These are phyloP conservation scores for Penicillium sp. DNA, from an alignment of 2,329 filamentous ascomycete species.

Conservation along the genomic window DNA sequence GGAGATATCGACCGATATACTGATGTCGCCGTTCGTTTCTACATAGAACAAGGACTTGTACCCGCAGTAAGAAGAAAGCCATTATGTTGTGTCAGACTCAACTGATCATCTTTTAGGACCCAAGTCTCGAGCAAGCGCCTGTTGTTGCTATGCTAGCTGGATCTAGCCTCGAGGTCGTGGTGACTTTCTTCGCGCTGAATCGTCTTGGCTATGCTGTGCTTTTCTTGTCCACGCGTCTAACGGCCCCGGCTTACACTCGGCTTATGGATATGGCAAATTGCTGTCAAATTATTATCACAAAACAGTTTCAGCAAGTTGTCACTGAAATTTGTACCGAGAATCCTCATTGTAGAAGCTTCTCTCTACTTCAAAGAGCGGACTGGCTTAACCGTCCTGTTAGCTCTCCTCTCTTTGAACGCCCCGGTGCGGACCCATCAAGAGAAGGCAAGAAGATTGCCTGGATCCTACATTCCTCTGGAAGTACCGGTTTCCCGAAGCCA, in stretches of 20 bases:
- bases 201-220: slow-evolving; percentile 57
- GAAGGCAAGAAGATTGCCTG: slow-evolving; percentile 39
- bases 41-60: slow-evolving; percentile 16
- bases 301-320: slow-evolving; percentile 22
- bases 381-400: slow-evolving; percentile 19
- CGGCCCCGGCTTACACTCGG: slow-evolving; percentile 50
- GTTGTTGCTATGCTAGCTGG: slow-evolving; percentile 54
- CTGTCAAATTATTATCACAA: slow-evolving; percentile 21
- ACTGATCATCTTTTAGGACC: slow-evolving; percentile 11
- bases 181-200: slow-evolving; percentile 55
- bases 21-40: slow-evolving; percentile 21
- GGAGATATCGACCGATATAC: slow-evolving; percentile 22
- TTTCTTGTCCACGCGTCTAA: slow-evolving; percentile 55
- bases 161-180: slow-evolving; percentile 56
- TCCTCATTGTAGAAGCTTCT: slow-evolving; percentile 22
- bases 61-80: slow-evolving; percentile 13
- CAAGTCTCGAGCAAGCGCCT: slow-evolving; percentile 31
- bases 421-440: slow-evolving; percentile 18
- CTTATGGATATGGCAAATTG: slow-evolving; percentile 46
- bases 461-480: slow-evolving; percentile 54
- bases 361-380: slow-evolving; percentile 19
- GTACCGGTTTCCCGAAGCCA: slow-evolving; percentile 62
- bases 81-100: fast-evolving
- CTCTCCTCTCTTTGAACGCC: slow-evolving; percentile 9
- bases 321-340: slow-evolving; percentile 16